Evolutionary conservation across 768 basidiomycete genomes (phyloP), one percentile per base, ranked within the genome.

Genomic region (Serendipita indica): DNA sequence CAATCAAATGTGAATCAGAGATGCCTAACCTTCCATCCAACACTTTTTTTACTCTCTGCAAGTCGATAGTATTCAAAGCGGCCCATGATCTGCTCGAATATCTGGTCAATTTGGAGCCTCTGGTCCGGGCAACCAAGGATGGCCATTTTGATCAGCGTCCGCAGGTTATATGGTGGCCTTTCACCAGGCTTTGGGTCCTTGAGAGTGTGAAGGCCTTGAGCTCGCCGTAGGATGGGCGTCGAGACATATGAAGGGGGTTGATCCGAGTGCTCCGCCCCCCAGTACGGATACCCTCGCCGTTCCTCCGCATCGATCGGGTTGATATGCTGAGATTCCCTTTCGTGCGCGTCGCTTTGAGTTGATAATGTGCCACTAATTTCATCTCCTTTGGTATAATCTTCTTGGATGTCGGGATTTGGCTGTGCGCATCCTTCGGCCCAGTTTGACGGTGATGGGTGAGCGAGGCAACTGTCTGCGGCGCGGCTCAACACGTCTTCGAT

Each of bases 81-180:
- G 6, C 49, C 49, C 49, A 54, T 54, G 7, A 54, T 54, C 30
- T 54, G 49, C 5, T 54, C 49, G 20, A 27, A 27, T 54, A 54
- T 54, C 6, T 54, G 20, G 22, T 54, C 22, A 32, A 54, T 54
- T 7, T 16, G 20, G 16, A 54, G 49, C 30, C 30, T 54, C 30
- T 27, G 20, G 5, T 18, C 22, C 6, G 49, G 49, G 30, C 49
- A 54, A 3, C 49, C 49, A n/a, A 54, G 49, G 5, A 54, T 54
- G 16, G 49, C 49, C 3, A 16, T 16, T 30, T 32, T 54, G n/a
- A 54, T 54, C 3, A 54, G 7, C n/a, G 30, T 32, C 7, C 30
- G 22, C 5, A 25, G n/a, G 30, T 16, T 54, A n/a, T 54, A 54
- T 16, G 22, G 20, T 3, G 49, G 49, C 30, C 49, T 14, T 27